A percentile compares a stretch with the other conserved stretches of the same genome.
Conservation (phyloP, 2,329 filamentous ascomycete species). For the Diaporthe sp. region DNA sequence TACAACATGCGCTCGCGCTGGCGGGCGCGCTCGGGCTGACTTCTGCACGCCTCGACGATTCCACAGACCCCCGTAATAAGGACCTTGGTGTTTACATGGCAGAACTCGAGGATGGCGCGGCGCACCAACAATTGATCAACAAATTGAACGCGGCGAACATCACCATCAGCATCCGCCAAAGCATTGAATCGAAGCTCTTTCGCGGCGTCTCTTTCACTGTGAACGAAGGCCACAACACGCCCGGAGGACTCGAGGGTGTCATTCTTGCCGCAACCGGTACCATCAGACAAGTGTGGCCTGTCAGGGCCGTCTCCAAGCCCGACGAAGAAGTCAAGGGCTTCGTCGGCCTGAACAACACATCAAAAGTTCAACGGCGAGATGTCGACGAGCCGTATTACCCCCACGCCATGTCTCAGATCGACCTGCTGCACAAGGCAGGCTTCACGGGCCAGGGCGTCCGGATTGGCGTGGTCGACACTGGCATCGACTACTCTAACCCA, state of each 20-base stretch:
- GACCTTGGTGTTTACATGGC: conserved; percentile 4
- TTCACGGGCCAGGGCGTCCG: conserved; percentile 13
- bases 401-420: neutral
- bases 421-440: conserved; percentile 13
- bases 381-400: neutral
- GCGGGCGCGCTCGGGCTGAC: neutral
- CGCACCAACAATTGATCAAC: neutral
- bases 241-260: neutral
- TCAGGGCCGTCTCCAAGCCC: neutral
- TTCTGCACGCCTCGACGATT: neutral
- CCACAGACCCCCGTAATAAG: neutral
- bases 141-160: neutral
- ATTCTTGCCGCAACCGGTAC: neutral
- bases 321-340: neutral
- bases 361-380: neutral
- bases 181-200: neutral
- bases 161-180: conserved; percentile 5
- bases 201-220: conserved; percentile 3
- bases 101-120: conserved; percentile 6
- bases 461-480: neutral
- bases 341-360: neutral
- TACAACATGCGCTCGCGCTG: neutral
- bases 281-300: neutral
- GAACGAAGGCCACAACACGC: neutral
- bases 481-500: neutral